phyloP scores from a whole-genome alignment of 2,329 filamentous ascomycete species.

The Aureobasidium vineae region DNA sequence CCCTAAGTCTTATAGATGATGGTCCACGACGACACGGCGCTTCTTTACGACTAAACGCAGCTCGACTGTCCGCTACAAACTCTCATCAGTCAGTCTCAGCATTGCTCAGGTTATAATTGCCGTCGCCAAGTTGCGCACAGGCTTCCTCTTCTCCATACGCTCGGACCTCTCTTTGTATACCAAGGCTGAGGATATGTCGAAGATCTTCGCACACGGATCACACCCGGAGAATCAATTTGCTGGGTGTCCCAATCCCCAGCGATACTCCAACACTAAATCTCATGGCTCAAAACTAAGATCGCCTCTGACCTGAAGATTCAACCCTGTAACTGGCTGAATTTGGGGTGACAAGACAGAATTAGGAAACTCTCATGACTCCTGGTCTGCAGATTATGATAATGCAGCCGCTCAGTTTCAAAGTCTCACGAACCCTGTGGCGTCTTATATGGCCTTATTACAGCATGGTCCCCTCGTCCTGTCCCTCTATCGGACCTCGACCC shows the following conservation, averaged over 20 bases:
- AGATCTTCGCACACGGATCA: constrained; percentile 12
- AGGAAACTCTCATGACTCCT: background rate
- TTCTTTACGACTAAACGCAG: background rate
- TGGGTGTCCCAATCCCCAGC: constrained; percentile 10
- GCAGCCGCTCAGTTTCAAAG: background rate
- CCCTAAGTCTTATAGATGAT: background rate
- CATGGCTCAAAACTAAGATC: background rate
- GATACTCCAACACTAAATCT: constrained; percentile 1
- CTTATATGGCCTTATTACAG: background rate
- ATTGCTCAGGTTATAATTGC: background rate
- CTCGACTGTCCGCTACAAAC: background rate
- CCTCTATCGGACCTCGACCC: background rate
- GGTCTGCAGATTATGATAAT: constrained; percentile 16
- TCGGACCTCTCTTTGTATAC: background rate
- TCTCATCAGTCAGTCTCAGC: background rate
- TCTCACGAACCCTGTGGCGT: background rate
- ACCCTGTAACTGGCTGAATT: background rate
- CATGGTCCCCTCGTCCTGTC: background rate
- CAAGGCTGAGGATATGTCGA: background rate
- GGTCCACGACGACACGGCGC: background rate
- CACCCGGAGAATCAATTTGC: background rate
- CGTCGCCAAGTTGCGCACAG: constrained; percentile 16
- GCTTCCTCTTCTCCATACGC: constrained; percentile 18
- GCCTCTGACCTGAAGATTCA: background rate
- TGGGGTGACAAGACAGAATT: background rate